phyloP scores from a whole-genome alignment of 2,329 filamentous ascomycete species.

The Aspergillus novofumigatus region DNA sequence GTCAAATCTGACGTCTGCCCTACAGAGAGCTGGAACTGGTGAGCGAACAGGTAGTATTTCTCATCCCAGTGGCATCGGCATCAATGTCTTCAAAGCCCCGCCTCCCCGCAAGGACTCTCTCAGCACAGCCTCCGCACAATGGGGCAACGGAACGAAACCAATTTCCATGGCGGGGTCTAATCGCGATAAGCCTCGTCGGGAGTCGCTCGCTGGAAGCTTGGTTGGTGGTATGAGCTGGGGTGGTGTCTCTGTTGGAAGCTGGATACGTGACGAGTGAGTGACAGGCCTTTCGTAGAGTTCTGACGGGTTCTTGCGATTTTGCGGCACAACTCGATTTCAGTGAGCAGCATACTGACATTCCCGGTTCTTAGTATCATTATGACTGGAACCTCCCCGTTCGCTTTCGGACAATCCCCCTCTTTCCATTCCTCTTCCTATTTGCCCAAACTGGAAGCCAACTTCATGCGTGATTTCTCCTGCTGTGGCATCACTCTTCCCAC shows the following conservation, averaged over 20 bases:
- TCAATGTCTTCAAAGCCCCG: conserved; percentile 36
- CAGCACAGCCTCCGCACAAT: conserved; percentile 48
- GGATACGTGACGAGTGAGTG: conserved; percentile 96
- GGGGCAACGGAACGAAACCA: conserved; percentile 55
- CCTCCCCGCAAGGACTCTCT: conserved; percentile 53
- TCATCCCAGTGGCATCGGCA: conserved; percentile 38
- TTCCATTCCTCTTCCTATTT: conserved; percentile 96
- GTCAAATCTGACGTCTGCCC: conserved; percentile 59
- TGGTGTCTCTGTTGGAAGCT: conserved; percentile 91
- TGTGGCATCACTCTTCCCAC: conserved; percentile 86
- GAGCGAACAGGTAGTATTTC: conserved; percentile 42
- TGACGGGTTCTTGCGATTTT: conserved; percentile 18
- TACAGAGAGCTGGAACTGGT: conserved; percentile 48
- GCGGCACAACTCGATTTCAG: not conserved
- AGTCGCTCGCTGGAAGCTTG: conserved; percentile 59
- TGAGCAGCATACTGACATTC: conserved; percentile 11
- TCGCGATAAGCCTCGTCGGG: conserved; percentile 50
- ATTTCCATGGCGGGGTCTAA: conserved; percentile 54
- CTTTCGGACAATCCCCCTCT: conserved; percentile 77
- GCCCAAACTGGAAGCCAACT: conserved; percentile 92
- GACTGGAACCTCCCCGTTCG: conserved; percentile 91
- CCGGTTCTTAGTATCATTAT: conserved; percentile 71
- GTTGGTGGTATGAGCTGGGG: conserved; percentile 92
- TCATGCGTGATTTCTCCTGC: conserved; percentile 96
- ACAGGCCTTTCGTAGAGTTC: conserved; percentile 2